phyloP scores from a whole-genome alignment of 306 rosid genomes.

The Ormosia emarginata region DNA sequence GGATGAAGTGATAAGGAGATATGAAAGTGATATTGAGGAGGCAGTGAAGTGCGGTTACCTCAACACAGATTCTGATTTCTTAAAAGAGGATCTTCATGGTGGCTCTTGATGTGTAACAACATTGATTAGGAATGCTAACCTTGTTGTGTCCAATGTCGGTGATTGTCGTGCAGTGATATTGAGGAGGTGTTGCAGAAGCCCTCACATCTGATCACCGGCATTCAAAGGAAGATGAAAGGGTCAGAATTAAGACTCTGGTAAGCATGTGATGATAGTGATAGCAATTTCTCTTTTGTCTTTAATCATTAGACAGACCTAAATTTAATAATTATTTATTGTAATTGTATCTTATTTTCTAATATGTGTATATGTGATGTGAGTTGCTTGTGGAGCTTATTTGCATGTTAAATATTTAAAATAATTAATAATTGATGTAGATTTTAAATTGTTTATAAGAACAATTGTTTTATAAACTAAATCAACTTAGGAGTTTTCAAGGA shows the following conservation, averaged over 20 bases:
- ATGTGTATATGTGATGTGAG: no score
- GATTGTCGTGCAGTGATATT: constrained; percentile 95
- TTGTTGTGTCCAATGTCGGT: constrained; percentile 76
- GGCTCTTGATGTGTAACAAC: constrained; percentile 92
- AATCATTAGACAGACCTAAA: no score
- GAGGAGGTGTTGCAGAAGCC: constrained; percentile 72
- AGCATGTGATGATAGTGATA: constrained; percentile 4
- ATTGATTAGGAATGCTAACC: constrained; percentile 64
- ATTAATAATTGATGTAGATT: no score
- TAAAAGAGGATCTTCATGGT: constrained; percentile 64
- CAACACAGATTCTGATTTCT: constrained; percentile 72
- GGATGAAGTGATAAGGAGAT: constrained; percentile 51
- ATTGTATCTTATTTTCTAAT: no score
- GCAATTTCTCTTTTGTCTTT: background rate
- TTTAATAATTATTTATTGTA: no score
- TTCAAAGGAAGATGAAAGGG: constrained; percentile 73
- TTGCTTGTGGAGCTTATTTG: no score
- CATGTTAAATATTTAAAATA: no score
- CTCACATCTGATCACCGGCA: constrained; percentile 86
- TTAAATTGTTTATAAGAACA: no score
- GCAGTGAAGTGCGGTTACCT: constrained; percentile 84
- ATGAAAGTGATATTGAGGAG: constrained; percentile 46
- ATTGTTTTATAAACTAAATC: no score
- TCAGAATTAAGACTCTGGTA: constrained; percentile 69
- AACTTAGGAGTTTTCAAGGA: no score